Conservation (phyloP, 2,329 filamentous ascomycete species). For the Arthrobotrys conoides region DNA sequence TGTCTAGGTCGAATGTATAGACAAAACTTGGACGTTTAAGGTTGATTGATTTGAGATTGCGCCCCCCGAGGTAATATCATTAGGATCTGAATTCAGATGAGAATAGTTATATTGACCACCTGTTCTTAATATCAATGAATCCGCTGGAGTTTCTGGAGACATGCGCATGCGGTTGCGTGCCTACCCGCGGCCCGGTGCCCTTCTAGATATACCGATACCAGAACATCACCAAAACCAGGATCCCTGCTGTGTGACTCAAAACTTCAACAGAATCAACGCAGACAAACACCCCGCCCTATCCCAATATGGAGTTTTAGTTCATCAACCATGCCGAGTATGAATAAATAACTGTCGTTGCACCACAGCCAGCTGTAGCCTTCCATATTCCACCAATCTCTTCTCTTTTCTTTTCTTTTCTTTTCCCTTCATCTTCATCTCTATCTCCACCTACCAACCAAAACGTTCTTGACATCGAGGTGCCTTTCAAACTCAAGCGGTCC, state of each 20-base stretch:
- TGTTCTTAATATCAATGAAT: not conserved
- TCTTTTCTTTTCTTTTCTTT: not conserved
- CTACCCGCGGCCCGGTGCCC: no score
- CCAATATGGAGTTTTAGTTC: no score
- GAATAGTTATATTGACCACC: not conserved
- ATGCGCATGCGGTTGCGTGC: not conserved
- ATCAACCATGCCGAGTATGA: not conserved
- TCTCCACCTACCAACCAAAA: not conserved
- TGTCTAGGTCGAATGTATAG: no score
- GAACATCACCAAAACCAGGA: not conserved
- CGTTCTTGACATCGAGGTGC: no score
- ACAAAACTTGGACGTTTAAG: no score
- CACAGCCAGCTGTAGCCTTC: no score
- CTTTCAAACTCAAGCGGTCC: no score
- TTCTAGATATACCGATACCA: no score
- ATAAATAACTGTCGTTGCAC: not conserved
- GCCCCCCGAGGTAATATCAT: no score
- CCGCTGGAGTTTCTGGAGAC: not conserved
- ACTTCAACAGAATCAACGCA: constrained; percentile 5
- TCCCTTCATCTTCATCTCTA: not conserved
- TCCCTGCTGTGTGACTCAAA: not conserved
- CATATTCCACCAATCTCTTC: not conserved
- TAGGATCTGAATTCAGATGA: no score
- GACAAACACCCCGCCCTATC: not conserved
- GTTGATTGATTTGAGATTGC: no score